Percentiles rank a stretch among this genome's conserved stretches.
These are phyloP conservation scores for Aspergillus biplanus DNA, from an alignment of 495 filamentous ascomycete species.

Conservation along the genomic window DNA sequence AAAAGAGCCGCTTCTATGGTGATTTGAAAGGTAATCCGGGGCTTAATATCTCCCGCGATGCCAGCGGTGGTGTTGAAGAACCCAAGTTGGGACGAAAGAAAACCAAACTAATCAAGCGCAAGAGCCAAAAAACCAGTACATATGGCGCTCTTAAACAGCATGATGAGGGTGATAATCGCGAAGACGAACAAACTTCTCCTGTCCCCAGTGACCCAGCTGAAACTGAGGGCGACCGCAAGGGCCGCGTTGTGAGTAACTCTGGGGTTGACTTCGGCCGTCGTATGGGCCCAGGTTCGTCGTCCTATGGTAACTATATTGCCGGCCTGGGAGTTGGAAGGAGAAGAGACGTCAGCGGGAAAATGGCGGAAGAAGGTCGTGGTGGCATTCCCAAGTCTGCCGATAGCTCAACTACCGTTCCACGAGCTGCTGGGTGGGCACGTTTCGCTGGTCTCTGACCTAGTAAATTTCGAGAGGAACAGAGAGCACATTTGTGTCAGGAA, in stretches of 20 bases:
- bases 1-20: slow-evolving; percentile 43
- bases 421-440: slow-evolving; percentile 52
- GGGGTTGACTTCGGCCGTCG: slow-evolving; percentile 53
- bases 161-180: slow-evolving; percentile 36
- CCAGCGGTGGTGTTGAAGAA: slow-evolving; percentile 21
- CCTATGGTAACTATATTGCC: slow-evolving; percentile 63
- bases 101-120: slow-evolving; percentile 39
- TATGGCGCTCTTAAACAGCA: slow-evolving; percentile 46
- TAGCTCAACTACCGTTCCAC: slow-evolving; percentile 22
- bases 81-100: slow-evolving; percentile 24
- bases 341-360: slow-evolving; percentile 80
- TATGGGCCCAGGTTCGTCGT: slow-evolving; percentile 32
- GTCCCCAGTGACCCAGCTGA: slow-evolving; percentile 30
- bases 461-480: neutral
- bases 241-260: slow-evolving; percentile 56
- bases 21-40: slow-evolving; percentile 35
- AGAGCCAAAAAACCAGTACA: slow-evolving; percentile 36
- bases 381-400: slow-evolving; percentile 29
- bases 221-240: slow-evolving; percentile 46
- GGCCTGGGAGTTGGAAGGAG: slow-evolving; percentile 50
- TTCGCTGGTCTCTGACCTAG: slow-evolving; percentile 47
- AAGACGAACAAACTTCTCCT: slow-evolving; percentile 18
- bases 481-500: neutral
- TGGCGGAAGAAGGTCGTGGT: slow-evolving; percentile 81
- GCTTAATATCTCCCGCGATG: slow-evolving; percentile 31